Percentiles rank a stretch among this genome's conserved stretches.
These are phyloP conservation scores for baker's yeast (Saccharomyces cerevisiae) DNA, from an alignment of 805 yeast genomes.

Conservation along the genomic window DNA sequence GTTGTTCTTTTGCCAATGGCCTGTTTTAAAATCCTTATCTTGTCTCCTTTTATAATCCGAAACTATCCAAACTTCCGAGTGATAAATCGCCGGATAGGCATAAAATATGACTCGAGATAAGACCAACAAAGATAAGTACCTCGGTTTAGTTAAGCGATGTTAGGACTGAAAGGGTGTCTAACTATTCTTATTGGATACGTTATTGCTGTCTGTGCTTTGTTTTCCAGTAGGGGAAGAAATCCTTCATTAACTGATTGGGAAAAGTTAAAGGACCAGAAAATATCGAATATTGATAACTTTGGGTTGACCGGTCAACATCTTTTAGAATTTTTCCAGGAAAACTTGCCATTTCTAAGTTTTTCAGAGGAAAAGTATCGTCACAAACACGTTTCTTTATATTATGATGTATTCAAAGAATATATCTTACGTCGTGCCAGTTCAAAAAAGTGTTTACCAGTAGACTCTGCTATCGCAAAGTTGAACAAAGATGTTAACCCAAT, in stretches of 20 bases:
- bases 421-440: not conserved
- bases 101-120: not conserved
- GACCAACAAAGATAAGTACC: not conserved
- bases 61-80: not conserved
- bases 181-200: not conserved
- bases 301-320: not conserved
- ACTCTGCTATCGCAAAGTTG: conserved; percentile 15
- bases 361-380: not conserved
- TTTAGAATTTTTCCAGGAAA: not conserved
- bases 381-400: not conserved
- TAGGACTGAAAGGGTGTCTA: not conserved
- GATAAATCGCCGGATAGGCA: not conserved
- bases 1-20: not conserved
- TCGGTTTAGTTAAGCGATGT: not conserved
- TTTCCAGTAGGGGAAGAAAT: not conserved
- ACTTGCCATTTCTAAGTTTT: not conserved
- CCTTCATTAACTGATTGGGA: not conserved
- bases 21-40: not conserved
- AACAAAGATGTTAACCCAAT: conserved; percentile 21
- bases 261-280: not conserved
- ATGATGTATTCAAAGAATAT: not conserved
- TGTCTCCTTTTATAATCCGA: not conserved
- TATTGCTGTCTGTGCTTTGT: not conserved
- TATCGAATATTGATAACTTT: not conserved
- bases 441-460: conserved; percentile 9